These are phyloP conservation scores for Picea glauca DNA, from an alignment of 75 land plant species.

Conservation along the genomic window DNA sequence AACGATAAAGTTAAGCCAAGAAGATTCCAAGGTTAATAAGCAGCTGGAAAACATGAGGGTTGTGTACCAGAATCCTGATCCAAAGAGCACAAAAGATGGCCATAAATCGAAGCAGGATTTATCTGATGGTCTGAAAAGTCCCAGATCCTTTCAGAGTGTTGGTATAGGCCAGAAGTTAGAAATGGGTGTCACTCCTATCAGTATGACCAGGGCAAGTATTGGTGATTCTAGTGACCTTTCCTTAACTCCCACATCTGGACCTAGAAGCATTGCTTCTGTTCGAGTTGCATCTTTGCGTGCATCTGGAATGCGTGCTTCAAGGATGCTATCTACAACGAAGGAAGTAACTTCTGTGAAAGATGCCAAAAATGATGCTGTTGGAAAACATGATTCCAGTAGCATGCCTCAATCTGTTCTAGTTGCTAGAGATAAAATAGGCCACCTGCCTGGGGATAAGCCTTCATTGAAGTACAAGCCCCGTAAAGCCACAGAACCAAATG, in stretches of 20 bases:
- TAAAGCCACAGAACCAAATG: too few species aligned
- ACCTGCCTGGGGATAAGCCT: neutral
- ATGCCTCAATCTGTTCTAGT: neutral
- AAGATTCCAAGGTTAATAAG: neutral
- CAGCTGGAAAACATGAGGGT: neutral
- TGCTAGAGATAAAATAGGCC: neutral
- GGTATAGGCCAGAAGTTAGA: neutral
- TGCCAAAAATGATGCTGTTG: neutral
- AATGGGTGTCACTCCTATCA: neutral
- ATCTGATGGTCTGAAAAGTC: neutral
- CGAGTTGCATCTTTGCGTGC: slow-evolving; percentile 41
- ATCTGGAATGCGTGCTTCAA: slow-evolving; percentile 33
- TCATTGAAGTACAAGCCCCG: too few species aligned
- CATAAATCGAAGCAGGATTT: neutral
- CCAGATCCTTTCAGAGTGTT: neutral
- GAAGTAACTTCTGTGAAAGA: neutral
- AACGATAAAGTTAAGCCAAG: too few species aligned
- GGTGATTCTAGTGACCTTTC: neutral
- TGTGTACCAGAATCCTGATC: neutral
- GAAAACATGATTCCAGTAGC: neutral
- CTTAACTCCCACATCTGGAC: slow-evolving; percentile 11
- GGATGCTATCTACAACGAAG: neutral
- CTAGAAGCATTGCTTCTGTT: slow-evolving; percentile 29
- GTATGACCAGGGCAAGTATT: neutral
- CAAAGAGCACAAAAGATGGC: neutral